phyloP scores from a whole-genome alignment of 75 land plant species.

The Larix kaempferi region DNA sequence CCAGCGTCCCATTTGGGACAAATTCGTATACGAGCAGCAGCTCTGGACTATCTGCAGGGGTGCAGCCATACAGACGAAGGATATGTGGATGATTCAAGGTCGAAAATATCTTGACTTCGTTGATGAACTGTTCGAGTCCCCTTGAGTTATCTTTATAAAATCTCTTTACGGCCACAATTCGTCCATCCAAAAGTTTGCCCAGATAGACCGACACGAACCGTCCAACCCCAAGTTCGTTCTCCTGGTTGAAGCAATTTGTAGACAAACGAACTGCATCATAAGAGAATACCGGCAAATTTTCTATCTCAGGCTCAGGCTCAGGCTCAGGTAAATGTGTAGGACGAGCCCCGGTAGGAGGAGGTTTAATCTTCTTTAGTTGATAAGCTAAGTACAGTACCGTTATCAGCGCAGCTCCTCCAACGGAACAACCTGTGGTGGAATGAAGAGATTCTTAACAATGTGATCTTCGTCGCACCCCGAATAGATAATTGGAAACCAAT shows the following conservation, averaged over 20 bases:
- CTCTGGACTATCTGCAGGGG: background rate
- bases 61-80: slow-evolving; percentile 17
- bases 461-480: no score
- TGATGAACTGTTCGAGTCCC: slow-evolving; percentile 16
- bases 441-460: no score
- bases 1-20: slow-evolving; percentile 15
- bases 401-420: no score
- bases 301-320: background rate
- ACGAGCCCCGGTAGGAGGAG: no score
- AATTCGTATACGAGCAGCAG: slow-evolving; percentile 26
- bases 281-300: background rate
- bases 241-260: slow-evolving; percentile 22
- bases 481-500: no score
- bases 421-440: no score
- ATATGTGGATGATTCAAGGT: slow-evolving; percentile 16
- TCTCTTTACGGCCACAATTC: slow-evolving; percentile 26
- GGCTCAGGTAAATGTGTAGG: no score
- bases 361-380: no score
- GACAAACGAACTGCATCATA: slow-evolving; percentile 7
- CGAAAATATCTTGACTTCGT: slow-evolving; percentile 14
- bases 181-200: slow-evolving; percentile 25
- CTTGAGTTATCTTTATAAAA: slow-evolving; percentile 6
- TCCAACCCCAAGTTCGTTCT: slow-evolving; percentile 26
- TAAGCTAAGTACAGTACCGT: no score
- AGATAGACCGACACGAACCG: slow-evolving; percentile 34